phyloP scores from a whole-genome alignment of 2,329 filamentous ascomycete species.

The Trichoderma hamatum region DNA sequence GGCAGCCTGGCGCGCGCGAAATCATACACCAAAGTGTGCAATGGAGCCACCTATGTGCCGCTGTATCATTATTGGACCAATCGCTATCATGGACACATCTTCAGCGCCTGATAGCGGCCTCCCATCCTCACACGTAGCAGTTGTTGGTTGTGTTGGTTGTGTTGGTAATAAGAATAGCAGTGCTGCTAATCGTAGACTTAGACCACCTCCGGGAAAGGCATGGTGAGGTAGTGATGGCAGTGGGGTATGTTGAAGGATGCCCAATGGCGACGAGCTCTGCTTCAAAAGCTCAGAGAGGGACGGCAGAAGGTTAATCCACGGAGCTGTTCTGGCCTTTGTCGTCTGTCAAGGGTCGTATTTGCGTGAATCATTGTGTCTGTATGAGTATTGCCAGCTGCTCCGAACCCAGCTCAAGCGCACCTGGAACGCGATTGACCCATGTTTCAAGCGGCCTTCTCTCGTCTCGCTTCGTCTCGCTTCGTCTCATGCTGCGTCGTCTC shows the following conservation, averaged over 20 bases:
- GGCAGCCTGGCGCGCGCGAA: slow-evolving; percentile 1
- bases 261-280: neutral
- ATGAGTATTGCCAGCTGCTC: neutral
- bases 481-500: neutral
- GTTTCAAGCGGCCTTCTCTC: neutral
- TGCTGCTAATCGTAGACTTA: neutral
- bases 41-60: neutral
- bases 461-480: neutral
- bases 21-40: neutral
- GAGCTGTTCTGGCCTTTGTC: neutral
- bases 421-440: neutral
- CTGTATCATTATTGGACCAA: neutral
- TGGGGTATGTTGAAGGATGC: neutral
- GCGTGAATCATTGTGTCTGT: neutral
- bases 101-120: neutral
- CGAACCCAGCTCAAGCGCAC: neutral
- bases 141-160: neutral
- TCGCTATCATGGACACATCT: neutral
- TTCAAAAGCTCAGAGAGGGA: neutral
- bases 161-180: neutral
- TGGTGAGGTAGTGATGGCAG: neutral
- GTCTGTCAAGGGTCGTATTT: neutral
- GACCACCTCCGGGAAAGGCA: neutral
- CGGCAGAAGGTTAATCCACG: neutral
- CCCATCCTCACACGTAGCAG: neutral